Percentiles rank a stretch among this genome's conserved stretches.
phyloP scores from a whole-genome alignment of 495 filamentous ascomycete genomes.

The Hyaloscypha finlandica region DNA sequence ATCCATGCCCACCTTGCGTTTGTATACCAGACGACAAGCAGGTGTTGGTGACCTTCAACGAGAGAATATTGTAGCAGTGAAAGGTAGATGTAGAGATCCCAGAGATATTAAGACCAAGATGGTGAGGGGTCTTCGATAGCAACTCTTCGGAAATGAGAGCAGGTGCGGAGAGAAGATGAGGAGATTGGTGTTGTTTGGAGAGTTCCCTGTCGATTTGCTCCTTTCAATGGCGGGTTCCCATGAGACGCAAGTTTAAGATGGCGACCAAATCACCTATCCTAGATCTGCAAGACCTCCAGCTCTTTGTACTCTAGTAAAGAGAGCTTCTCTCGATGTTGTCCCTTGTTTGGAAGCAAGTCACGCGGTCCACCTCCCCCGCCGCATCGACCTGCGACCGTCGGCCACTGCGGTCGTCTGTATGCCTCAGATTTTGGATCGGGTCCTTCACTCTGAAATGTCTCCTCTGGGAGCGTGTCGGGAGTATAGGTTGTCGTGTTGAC shows the following conservation, averaged over 20 bases:
- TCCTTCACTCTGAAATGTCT: background rate
- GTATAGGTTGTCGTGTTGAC: background rate
- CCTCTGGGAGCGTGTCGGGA: background rate
- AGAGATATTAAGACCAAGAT: background rate
- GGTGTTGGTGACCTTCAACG: background rate
- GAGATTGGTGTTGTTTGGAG: background rate
- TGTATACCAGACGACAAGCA: constrained; percentile 18
- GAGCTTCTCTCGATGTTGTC: constrained; percentile 22
- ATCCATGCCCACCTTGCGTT: constrained; percentile 52
- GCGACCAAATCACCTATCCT: background rate
- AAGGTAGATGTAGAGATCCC: background rate
- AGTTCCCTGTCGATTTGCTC: background rate
- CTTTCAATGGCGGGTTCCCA: background rate
- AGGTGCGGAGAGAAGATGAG: background rate
- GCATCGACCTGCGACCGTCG: constrained; percentile 44
- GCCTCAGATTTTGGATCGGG: background rate
- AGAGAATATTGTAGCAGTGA: background rate
- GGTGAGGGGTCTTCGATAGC: background rate
- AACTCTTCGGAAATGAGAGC: too few relatives aligned
- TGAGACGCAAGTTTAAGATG: constrained; percentile 1
- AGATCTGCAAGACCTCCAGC: background rate
- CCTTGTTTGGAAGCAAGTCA: constrained; percentile 30
- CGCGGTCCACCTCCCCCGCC: constrained; percentile 44
- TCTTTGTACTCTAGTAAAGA: background rate
- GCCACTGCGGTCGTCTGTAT: constrained; percentile 35